phyloP scores from a whole-genome alignment of 73 alveolate genomes.

The Urostyla sp. region DNA sequence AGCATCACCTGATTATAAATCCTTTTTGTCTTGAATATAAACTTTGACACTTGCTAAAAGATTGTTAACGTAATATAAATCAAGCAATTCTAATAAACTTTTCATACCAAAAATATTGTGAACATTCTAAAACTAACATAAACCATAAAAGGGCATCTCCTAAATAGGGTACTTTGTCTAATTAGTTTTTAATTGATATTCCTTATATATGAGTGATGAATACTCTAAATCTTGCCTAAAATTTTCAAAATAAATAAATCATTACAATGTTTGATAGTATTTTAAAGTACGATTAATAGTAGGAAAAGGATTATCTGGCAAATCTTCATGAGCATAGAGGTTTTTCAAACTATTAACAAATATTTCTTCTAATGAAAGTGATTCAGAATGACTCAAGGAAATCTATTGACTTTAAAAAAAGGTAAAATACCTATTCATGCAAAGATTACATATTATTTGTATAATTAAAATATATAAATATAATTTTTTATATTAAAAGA shows the following conservation, averaged over 20 bases:
- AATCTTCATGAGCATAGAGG: constrained; percentile 29
- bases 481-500: no score
- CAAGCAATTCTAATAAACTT: constrained; percentile 9
- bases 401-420: no score
- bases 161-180: no score
- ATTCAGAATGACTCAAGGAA: neutral
- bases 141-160: no score
- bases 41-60: constrained; percentile 8
- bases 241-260: neutral
- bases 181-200: no score
- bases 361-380: constrained; percentile 15
- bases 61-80: neutral
- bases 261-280: constrained; percentile 17
- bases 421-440: no score
- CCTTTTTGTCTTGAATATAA: neutral
- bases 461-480: no score
- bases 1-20: constrained; percentile 29
- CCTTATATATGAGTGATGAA: no score
- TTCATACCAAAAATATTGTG: constrained; percentile 37
- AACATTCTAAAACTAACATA: constrained; percentile 13
- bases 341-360: constrained; percentile 12
- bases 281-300: constrained; percentile 1
- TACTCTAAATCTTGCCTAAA: constrained; percentile 21
- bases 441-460: no score
- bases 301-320: constrained; percentile 46